Evolutionary conservation across 352 stramenopile genomes (phyloP).

Genomic region (Pseudoperonospora humuli): DNA sequence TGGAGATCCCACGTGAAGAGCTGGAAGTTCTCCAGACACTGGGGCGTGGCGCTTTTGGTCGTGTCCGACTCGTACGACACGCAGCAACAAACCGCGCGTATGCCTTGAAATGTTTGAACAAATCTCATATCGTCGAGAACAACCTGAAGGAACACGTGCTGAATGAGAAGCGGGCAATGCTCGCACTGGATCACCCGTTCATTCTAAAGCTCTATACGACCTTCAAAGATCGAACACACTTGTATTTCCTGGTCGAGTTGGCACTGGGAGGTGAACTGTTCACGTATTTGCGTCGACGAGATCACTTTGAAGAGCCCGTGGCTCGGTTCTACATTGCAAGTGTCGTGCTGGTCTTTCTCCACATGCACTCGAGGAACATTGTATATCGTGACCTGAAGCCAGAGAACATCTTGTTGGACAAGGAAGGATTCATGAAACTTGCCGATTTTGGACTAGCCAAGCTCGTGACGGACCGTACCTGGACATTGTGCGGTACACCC

Average conservation of each 20-base stretch:
- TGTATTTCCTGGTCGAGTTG: slow-evolving; percentile 91
- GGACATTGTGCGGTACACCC: slow-evolving; percentile 88
- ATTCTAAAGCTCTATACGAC: slow-evolving; percentile 87
- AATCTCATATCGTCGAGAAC: slow-evolving; percentile 87
- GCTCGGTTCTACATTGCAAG: slow-evolving; percentile 85
- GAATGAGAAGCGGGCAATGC: slow-evolving; percentile 88
- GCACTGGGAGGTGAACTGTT: slow-evolving; percentile 89
- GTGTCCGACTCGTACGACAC: slow-evolving; percentile 84
- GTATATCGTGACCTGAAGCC: slow-evolving; percentile 89
- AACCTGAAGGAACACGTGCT: slow-evolving; percentile 89
- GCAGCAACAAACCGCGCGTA: slow-evolving; percentile 58
- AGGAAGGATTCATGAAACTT: slow-evolving; percentile 85
- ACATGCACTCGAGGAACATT: slow-evolving; percentile 87
- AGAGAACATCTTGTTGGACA: slow-evolving; percentile 85
- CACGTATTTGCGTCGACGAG: slow-evolving; percentile 82
- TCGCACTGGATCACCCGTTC: slow-evolving; percentile 84
- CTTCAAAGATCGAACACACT: slow-evolving; percentile 86
- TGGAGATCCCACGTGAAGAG: slow-evolving; percentile 61
- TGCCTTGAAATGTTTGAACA: slow-evolving; percentile 89
- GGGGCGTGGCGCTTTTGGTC: slow-evolving; percentile 81
- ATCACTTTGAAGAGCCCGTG: slow-evolving; percentile 67
- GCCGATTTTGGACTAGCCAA: slow-evolving; percentile 91
- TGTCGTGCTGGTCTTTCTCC: slow-evolving; percentile 86
- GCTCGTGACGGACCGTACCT: slow-evolving; percentile 77
- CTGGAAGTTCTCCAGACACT: slow-evolving; percentile 71